These are phyloP conservation scores for Trichoderma cornu-damae DNA, from an alignment of 2,329 filamentous ascomycete species.

Conservation along the genomic window DNA sequence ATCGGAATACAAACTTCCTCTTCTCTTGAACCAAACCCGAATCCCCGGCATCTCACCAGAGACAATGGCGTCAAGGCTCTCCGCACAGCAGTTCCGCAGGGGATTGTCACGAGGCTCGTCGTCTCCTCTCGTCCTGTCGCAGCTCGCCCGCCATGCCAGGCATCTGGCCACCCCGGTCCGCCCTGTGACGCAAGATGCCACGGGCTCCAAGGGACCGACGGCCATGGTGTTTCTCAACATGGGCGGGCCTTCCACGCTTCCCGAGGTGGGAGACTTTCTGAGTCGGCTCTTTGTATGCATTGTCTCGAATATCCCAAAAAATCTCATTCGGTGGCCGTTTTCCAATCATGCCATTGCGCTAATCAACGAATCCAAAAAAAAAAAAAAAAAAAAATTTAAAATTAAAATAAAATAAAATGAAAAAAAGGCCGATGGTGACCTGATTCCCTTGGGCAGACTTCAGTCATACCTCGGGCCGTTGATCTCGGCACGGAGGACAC, in stretches of 20 bases:
- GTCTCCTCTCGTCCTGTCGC: constrained; percentile 29
- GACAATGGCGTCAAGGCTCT: constrained; percentile 34
- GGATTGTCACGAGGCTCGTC: constrained; percentile 26
- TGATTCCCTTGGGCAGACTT: constrained; percentile 90
- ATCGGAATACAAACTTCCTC: background rate
- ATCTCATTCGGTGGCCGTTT: no score
- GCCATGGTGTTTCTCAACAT: constrained; percentile 99
- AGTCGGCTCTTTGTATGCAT: constrained; percentile 79
- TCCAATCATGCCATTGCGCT: background rate
- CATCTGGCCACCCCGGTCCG: constrained; percentile 48
- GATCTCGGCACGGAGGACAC: constrained; percentile 79
- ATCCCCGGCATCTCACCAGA: background rate
- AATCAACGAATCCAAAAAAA: no score
- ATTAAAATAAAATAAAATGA: no score
- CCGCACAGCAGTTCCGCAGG: constrained; percentile 30
- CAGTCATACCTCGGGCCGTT: constrained; percentile 87
- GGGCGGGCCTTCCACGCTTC: constrained; percentile 85
- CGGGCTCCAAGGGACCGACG: constrained; percentile 71
- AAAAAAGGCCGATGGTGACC: constrained; percentile 76
- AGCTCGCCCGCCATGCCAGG: constrained; percentile 30
- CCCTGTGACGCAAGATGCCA: constrained; percentile 73
- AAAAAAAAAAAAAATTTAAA: constrained; percentile 38
- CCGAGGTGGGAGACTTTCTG: constrained; percentile 84
- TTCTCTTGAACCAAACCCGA: background rate
- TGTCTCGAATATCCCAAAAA: background rate